These are phyloP conservation scores for Seiridium cupressi DNA, from an alignment of 2,329 filamentous ascomycete species.

Conservation along the genomic window DNA sequence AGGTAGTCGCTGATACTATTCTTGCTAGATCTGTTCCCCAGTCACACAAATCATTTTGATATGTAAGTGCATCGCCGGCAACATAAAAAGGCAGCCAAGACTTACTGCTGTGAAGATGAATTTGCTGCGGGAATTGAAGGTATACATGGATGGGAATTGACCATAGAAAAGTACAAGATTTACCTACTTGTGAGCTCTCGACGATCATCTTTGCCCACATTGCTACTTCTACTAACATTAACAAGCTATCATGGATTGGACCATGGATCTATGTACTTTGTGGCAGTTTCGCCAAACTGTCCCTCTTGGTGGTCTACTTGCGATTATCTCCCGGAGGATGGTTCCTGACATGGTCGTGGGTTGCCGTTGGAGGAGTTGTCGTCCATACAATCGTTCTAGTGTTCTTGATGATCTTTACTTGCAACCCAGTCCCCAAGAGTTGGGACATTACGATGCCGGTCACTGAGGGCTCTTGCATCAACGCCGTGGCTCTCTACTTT, in stretches of 20 bases:
- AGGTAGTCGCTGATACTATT: not conserved
- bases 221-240: not conserved
- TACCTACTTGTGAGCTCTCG: conserved; percentile 7
- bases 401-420: conserved; percentile 32
- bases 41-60: not conserved
- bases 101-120: not conserved
- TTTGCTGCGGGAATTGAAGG: conserved; percentile 3
- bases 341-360: not conserved
- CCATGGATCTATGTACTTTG: conserved; percentile 22
- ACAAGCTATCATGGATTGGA: conserved; percentile 2
- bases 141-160: conserved; percentile 13
- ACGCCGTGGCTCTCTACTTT: not conserved
- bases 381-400: conserved; percentile 26
- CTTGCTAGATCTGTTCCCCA: not conserved
- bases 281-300: not conserved
- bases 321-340: not conserved
- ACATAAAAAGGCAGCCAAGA: not conserved
- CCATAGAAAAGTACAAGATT: conserved; percentile 8
- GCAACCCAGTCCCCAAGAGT: not conserved
- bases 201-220: not conserved
- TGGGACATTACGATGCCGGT: not conserved
- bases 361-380: not conserved
- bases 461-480: not conserved
- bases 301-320: not conserved
- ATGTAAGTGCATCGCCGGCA: not conserved